Base-by-base conservation (phyloP, 2,329 filamentous ascomycete species). In the Penicillium sp. region DNA sequence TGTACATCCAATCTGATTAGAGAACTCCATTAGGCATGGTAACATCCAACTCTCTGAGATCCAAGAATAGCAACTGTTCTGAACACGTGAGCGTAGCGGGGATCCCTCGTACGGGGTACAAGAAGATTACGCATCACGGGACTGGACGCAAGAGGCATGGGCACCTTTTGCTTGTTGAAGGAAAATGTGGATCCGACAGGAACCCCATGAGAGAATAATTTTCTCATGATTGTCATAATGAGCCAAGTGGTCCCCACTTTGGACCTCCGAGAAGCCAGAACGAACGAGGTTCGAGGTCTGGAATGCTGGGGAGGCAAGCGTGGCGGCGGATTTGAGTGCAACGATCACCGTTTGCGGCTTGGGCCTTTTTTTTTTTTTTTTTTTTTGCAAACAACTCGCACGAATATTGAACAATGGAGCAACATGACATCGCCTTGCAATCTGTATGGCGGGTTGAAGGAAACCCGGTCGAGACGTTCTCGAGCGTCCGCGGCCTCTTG, bases 261-360 rank as follows among this genome's bases (percentile, higher is more conserved):
- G 8, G 13, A 49, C 13, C 42, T 8, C 35, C 33, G 26, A 55
- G 40, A 60, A 59, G 35, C 26, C 26, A 30, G 16, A 35, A 33
- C 26, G n/a, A 54, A 56, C 52, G 57, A 63, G 46, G 38, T 63
- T 61, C 61, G 61, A 52, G 28, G 26, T 35, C 49, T 14, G 40
- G 49, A 63, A 61, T 61, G 63, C 55, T 59, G 46, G 55, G 59
- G 49, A 40, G 33, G 10, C 13, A 22, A 38, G 35, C 30, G 25
- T 35, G 42, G 49, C 25, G 42, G 49, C 25, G 30, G 37, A 52
- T 55, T 58, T 49, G 37, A 49, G 58, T 60, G 51, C 60, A 56
- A 54, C 58, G 42, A 56, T 57, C 26, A 13, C 45, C 48, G 49
- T 55, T 58, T 58, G 13, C 51, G 52, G 54, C 46, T 7, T 13